Percentiles rank a stretch among this genome's conserved stretches.
phyloP scores from a whole-genome alignment of 2,329 filamentous ascomycete species.

The Cladophialophora psammophila region DNA sequence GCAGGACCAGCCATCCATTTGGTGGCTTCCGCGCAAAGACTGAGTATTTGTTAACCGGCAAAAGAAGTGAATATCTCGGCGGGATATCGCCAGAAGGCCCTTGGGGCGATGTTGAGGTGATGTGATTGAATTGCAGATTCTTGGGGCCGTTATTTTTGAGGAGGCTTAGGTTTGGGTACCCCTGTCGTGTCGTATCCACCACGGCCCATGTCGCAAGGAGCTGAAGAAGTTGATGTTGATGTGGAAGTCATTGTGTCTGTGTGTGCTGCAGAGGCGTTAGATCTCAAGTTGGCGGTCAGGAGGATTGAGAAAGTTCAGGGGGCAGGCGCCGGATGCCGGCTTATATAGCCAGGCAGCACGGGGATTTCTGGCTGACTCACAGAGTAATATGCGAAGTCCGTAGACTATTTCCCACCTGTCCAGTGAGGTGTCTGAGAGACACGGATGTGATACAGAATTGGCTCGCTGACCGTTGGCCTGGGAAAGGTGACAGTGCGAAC shows the following conservation, averaged over 20 bases:
- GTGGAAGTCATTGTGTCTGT: constrained; percentile 39
- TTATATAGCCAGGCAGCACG: constrained; percentile 33
- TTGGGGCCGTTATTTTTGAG: constrained; percentile 38
- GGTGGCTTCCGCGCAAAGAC: constrained; percentile 9
- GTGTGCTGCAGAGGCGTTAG: constrained; percentile 30
- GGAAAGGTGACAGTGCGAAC: constrained; percentile 25
- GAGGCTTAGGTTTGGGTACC: constrained; percentile 58
- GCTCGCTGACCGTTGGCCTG: constrained; percentile 27
- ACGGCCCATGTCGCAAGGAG: constrained; percentile 56
- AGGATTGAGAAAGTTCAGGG: constrained; percentile 7
- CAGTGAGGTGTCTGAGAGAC: constrained; percentile 15
- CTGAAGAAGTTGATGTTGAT: constrained; percentile 32
- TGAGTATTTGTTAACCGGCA: constrained; percentile 21
- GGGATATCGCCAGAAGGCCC: background rate
- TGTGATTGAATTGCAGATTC: background rate
- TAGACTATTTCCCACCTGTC: constrained; percentile 24
- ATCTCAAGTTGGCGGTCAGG: constrained; percentile 12
- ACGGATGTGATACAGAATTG: constrained; percentile 31
- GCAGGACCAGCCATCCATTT: background rate
- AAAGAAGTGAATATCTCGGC: constrained; percentile 22
- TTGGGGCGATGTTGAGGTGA: constrained; percentile 2
- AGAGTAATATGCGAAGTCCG: constrained; percentile 23
- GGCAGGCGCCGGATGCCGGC: constrained; percentile 6
- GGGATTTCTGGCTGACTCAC: constrained; percentile 31
- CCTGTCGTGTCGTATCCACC: constrained; percentile 62